Evolutionary conservation across 192 early-diverging fungal species (phyloP).

Genomic region (Backusella sp.): DNA sequence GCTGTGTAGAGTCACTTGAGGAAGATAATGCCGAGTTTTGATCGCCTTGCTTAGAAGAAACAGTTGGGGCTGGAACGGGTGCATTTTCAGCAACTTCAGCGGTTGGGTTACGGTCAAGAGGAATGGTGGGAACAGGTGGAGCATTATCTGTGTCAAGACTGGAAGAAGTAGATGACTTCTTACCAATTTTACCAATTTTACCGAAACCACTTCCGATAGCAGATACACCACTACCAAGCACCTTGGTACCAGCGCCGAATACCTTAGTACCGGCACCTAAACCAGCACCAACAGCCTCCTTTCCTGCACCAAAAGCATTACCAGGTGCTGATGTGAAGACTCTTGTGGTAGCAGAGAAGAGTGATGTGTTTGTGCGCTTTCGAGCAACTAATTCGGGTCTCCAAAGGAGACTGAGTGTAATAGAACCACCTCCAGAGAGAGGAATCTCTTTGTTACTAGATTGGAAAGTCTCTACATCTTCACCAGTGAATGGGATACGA

Average conservation of each 20-base stretch:
- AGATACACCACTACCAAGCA: constrained; percentile 35
- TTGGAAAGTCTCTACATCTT: constrained; percentile 29
- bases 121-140: constrained; percentile 9
- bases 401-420: constrained; percentile 60
- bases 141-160: constrained; percentile 19
- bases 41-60: constrained; percentile 5
- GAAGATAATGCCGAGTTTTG: neutral
- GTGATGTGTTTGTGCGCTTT: constrained; percentile 29
- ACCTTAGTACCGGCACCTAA: constrained; percentile 55
- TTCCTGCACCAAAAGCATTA: constrained; percentile 53
- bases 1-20: constrained; percentile 4
- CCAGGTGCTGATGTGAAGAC: constrained; percentile 53
- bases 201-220: constrained; percentile 23
- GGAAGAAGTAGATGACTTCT: constrained; percentile 35
- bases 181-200: constrained; percentile 27
- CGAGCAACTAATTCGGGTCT: constrained; percentile 47
- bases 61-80: neutral
- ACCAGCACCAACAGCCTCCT: constrained; percentile 58
- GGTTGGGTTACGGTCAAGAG: neutral
- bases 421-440: constrained; percentile 33
- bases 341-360: constrained; percentile 37
- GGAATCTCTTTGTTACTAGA: neutral
- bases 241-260: constrained; percentile 43
- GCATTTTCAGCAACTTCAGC: neutral
- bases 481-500: constrained; percentile 47